A percentile compares a stretch with the other conserved stretches of the same genome.
These are phyloP conservation scores for Adenanthera pavonina DNA, from an alignment of 306 rosid species.

Conservation along the genomic window DNA sequence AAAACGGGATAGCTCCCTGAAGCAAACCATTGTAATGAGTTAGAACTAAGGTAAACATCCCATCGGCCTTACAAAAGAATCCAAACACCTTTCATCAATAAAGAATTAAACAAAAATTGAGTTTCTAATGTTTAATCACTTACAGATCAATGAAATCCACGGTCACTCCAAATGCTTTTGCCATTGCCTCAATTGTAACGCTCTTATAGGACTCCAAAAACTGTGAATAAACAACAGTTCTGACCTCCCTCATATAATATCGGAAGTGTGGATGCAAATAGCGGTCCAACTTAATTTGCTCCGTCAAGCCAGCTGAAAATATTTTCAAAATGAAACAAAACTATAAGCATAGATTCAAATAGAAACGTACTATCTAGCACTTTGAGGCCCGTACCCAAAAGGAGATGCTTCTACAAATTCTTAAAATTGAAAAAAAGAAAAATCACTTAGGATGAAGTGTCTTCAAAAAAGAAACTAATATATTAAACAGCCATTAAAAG, in stretches of 20 bases:
- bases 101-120: constrained; percentile 4
- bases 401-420: constrained; percentile 10
- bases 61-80: not conserved
- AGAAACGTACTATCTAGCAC: constrained; percentile 12
- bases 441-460: not conserved
- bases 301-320: constrained; percentile 81
- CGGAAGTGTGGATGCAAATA: constrained; percentile 93
- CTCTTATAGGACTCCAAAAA: constrained; percentile 97
- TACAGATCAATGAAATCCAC: constrained; percentile 96
- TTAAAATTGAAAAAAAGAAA: constrained; percentile 8
- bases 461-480: constrained; percentile 8
- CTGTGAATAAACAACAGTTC: constrained; percentile 88
- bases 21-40: constrained; percentile 28
- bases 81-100: not conserved
- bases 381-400: not conserved
- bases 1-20: constrained; percentile 97
- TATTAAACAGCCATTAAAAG: not conserved
- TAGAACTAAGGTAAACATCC: not conserved
- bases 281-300: constrained; percentile 91
- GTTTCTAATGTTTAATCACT: constrained; percentile 41
- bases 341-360: constrained; percentile 24
- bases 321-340: constrained; percentile 30
- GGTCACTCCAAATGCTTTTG: constrained; percentile 93
- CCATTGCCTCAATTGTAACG: constrained; percentile 97
- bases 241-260: constrained; percentile 93